A percentile compares a stretch with the other conserved stretches of the same genome.
phyloP scores from a whole-genome alignment of 768 basidiomycete genomes.

The Chlorophyllum brunneum region DNA sequence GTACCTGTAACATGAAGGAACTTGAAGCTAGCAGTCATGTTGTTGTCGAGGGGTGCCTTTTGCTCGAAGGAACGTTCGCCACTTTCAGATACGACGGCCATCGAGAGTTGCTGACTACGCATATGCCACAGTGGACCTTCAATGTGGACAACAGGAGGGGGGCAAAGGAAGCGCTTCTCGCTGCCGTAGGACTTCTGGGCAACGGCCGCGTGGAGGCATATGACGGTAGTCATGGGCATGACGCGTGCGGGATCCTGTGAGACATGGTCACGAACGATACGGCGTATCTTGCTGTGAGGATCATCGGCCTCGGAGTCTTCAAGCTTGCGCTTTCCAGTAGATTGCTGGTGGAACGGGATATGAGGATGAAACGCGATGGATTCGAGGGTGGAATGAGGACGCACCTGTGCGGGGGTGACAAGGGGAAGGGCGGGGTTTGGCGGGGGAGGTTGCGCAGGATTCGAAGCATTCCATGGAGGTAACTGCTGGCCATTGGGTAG shows the following conservation, averaged over 20 bases:
- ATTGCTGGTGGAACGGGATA: slow-evolving; percentile 23
- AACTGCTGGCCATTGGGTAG: slow-evolving; percentile 37
- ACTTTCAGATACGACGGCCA: slow-evolving; percentile 81
- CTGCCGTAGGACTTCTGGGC: slow-evolving; percentile 96
- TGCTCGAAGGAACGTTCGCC: slow-evolving; percentile 85
- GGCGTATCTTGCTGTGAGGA: slow-evolving; percentile 75
- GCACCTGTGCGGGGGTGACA: slow-evolving; percentile 20
- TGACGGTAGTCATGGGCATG: slow-evolving; percentile 87
- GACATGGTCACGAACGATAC: slow-evolving; percentile 80
- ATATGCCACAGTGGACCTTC: slow-evolving; percentile 86
- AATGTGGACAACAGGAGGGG: slow-evolving; percentile 90
- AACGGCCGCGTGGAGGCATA: slow-evolving; percentile 87
- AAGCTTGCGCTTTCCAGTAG: slow-evolving; percentile 70
- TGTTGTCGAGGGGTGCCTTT: slow-evolving; percentile 77
- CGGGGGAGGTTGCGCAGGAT: slow-evolving; percentile 21
- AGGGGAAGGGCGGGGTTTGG: slow-evolving; percentile 24
- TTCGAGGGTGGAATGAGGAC: slow-evolving; percentile 3
- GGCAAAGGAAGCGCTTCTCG: slow-evolving; percentile 92
- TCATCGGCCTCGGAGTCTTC: slow-evolving; percentile 63
- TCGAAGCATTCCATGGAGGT: slow-evolving; percentile 34
- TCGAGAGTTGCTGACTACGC: slow-evolving; percentile 75
- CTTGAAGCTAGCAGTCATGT: slow-evolving; percentile 87
- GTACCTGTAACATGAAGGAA: slow-evolving; percentile 87
- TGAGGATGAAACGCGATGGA: slow-evolving; percentile 3
- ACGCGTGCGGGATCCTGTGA: slow-evolving; percentile 71